Evolutionary conservation across 2,329 filamentous ascomycete species (phyloP).

Genomic region (Trichocomaceae sp.): DNA sequence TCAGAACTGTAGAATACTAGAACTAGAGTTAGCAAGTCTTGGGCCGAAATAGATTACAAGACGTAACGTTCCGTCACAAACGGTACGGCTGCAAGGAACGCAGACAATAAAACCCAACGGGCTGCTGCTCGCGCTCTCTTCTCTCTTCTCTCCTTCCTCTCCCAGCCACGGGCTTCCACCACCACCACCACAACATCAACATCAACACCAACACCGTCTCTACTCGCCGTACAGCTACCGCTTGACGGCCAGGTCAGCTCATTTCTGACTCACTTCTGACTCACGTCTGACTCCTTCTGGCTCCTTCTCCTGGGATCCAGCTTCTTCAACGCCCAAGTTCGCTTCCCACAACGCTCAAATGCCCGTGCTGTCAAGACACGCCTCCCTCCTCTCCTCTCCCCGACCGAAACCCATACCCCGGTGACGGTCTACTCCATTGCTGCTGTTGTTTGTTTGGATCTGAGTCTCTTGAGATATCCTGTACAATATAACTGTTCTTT

Average conservation of each 20-base stretch:
- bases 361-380: conserved; percentile 35
- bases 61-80: neutral
- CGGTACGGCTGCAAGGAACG: neutral
- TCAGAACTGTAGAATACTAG: too few relatives aligned
- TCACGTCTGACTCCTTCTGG: neutral
- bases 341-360: conserved; percentile 35
- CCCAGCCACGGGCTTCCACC: conserved; percentile 13
- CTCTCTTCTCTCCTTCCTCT: conserved; percentile 6
- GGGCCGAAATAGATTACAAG: neutral
- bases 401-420: conserved; percentile 37
- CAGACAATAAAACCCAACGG: conserved; percentile 4
- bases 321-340: conserved; percentile 11
- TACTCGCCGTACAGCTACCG: too few relatives aligned
- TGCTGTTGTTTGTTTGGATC: conserved; percentile 16
- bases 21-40: neutral
- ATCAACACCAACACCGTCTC: neutral
- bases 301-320: neutral
- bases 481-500: conserved; percentile 36
- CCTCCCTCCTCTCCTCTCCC: conserved; percentile 34
- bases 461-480: conserved; percentile 38
- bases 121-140: neutral
- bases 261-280: too few relatives aligned
- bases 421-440: conserved; percentile 32
- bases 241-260: neutral
- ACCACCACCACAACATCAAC: neutral